Evolutionary conservation across 2,329 filamentous ascomycete genomes (phyloP).

Genomic region (Diplodia mutila): DNA sequence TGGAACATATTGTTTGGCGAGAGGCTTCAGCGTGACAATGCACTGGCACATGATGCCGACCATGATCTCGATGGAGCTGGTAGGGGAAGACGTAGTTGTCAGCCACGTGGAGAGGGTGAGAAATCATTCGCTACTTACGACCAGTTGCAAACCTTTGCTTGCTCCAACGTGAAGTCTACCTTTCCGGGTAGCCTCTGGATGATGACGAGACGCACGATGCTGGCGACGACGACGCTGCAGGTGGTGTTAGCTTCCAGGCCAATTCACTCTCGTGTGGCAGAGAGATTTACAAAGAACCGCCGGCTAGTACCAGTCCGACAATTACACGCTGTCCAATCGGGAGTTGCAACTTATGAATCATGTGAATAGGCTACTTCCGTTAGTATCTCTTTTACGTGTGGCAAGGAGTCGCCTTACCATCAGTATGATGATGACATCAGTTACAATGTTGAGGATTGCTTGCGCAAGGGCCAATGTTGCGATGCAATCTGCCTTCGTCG

Average conservation of each 20-base stretch:
- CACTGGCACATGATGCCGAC: constrained; percentile 82
- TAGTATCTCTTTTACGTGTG: neutral
- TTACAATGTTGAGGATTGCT: constrained; percentile 3
- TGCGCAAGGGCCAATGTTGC: neutral
- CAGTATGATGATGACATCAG: neutral
- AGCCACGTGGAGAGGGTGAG: neutral
- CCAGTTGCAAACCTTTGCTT: constrained; percentile 1
- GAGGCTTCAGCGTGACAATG: constrained; percentile 80
- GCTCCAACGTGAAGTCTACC: neutral
- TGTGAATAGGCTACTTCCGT: neutral
- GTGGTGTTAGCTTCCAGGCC: neutral
- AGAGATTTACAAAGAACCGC: constrained; percentile 14
- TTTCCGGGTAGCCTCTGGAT: neutral
- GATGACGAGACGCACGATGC: neutral
- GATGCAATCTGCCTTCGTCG: neutral
- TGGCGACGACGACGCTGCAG: neutral
- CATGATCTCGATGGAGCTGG: constrained; percentile 70
- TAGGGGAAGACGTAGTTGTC: neutral
- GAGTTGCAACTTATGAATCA: neutral
- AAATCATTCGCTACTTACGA: neutral
- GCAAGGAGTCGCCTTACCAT: neutral
- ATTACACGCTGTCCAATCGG: neutral
- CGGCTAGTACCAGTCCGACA: neutral
- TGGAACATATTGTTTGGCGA: constrained; percentile 64
- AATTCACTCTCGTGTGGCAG: neutral